Base-by-base conservation (phyloP, 768 basidiomycete species). In the Lactifluus piperatus region DNA sequence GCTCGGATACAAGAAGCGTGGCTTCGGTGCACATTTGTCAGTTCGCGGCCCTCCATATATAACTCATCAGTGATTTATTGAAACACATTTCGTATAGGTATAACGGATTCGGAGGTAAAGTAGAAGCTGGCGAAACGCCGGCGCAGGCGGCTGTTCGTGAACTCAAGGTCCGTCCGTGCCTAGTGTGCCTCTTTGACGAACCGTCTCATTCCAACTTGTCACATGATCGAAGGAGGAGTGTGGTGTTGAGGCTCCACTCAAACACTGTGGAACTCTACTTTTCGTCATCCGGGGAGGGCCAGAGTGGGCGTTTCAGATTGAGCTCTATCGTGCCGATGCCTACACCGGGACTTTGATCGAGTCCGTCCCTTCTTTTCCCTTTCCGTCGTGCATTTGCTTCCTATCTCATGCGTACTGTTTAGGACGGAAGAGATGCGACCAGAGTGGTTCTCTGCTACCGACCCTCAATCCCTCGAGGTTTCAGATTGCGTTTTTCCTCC, bases 341-440 rank as follows among this genome's bases (percentile, higher is more conserved):
- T 86, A 84, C 65, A 70, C 70, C 3, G 90, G 89, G 1, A 70
- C 68, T 0, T 75, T 86, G 16, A 78, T 74, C 14, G 90, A 91
- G 92, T 91, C 71, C 62, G 81, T 72, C 18, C 51, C 48, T 51
- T 45, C 37, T 13, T 48, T 44, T 22, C 16, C 27, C 8, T 4
- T 58, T 54, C 57, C 41, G 59, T 44, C 24, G 46, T 26, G 18
- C 49, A 8, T 5, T 47, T 24, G n/a, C 14, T 37, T 16, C 13
- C 41, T 51, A 26, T 44, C 26, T 54, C 8, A 48, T 18, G 7
- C 16, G 11, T 11, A 43, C 45, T 6, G 14, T 20, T 52, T 55
- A 94, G 91, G 65, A 83, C 87, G 0, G 91, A 94, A 32, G 92
- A 94, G 68, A 94, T 94, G 91, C 77, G 77, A 20, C 92, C 92